Conservation (phyloP, 257 asterid genomes). For the Nyctanthes arbortristis region DNA sequence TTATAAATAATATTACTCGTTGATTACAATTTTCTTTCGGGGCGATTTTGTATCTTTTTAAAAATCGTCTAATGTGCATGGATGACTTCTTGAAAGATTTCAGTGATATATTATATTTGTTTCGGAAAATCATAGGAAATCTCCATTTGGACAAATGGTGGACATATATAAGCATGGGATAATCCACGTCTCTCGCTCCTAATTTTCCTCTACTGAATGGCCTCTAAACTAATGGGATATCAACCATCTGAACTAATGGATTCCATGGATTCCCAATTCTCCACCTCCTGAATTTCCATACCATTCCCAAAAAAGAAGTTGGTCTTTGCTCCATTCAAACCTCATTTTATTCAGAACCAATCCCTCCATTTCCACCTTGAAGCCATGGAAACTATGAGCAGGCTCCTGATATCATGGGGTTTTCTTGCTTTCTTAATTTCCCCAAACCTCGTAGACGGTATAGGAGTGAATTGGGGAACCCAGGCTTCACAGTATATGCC, state of each 20-base stretch:
- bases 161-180: background rate
- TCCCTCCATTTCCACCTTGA: background rate
- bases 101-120: background rate
- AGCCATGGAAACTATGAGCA: background rate
- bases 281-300: background rate
- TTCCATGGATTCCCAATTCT: background rate
- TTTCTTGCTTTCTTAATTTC: conserved; percentile 7
- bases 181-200: background rate
- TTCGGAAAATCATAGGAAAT: background rate
- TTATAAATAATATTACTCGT: too few species aligned
- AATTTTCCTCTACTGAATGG: background rate
- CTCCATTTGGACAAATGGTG: background rate
- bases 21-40: too few species aligned
- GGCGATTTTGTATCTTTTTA: too few species aligned
- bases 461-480: conserved; percentile 85
- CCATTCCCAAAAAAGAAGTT: background rate
- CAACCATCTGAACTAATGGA: background rate
- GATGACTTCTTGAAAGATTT: too few species aligned
- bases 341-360: background rate
- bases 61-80: too few species aligned
- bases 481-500: conserved; percentile 58
- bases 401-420: background rate
- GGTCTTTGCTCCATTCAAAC: background rate
- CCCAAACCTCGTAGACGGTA: conserved; percentile 26
- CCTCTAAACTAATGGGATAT: too few species aligned